Evolutionary conservation across 164 flowering plant genomes (phyloP), one percentile per base, ranked within the genome.

Genomic region (Hamamelis virginiana): DNA sequence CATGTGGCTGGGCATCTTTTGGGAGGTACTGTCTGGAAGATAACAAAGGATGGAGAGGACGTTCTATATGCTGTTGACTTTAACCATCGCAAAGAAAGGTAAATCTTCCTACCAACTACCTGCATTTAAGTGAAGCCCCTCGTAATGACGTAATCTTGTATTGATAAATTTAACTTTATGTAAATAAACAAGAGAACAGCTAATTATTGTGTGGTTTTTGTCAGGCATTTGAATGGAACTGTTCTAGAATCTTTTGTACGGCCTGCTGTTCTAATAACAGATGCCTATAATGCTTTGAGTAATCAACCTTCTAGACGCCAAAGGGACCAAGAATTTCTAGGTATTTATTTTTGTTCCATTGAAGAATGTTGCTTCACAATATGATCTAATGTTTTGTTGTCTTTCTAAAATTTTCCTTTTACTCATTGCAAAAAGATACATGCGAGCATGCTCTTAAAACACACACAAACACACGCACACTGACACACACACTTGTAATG

Each of bases 41-140:
- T 95, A 67, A 88, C 97, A 56, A 95, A 95, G 73, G 98, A 92
- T 80, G 98, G 98, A 38, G 98, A 95, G 72, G 97, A 95, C 82
- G 89, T 95, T 57, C 84, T 95, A 59, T 95, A 95, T 81, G 98
- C 97, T 51, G 98, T 95, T 58, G 98, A 95, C 76, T 95, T 86
- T 66, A 95, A 95, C 65, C 98, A 91, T 84, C 92, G 97, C 5
- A 95, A 92, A 80, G 98, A 95, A 82, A 85, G 91, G 98, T 89
- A 70, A 38, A 27, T 15, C 4, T 43, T 55, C 3, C 23, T 27
- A 14, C 56, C 23, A 50, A 25, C 43, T 45, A 15, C 44, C 59
- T 64, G 51, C 46, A 2, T 9, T 28, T 10, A 23, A 38, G 10
- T 33, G 41, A 33, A 33, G 41, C 41, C 26, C 38, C 9, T 12